Evolutionary conservation across 78 protist genomes (phyloP).

Genomic region (Isochrysis galbana): DNA sequence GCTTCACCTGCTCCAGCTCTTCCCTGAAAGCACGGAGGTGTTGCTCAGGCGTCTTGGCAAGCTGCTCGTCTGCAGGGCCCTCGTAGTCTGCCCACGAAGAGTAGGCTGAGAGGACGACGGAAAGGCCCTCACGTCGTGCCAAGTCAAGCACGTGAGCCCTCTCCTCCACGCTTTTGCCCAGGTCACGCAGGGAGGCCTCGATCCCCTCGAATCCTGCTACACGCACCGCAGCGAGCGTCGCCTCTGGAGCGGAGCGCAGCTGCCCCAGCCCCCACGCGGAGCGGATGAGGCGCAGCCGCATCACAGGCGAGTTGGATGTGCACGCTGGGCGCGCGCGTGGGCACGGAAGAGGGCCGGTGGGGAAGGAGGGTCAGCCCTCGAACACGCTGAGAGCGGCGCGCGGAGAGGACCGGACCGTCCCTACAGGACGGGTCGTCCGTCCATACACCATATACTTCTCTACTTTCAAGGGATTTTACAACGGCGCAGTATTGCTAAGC

Average conservation of each 20-base stretch:
- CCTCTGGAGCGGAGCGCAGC: neutral
- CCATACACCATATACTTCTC: no score
- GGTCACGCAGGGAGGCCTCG: constrained; percentile 5
- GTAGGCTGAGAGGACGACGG: neutral
- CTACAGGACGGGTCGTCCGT: no score
- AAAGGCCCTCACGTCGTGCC: neutral
- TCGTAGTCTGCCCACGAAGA: neutral
- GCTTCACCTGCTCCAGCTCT: neutral
- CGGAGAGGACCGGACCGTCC: no score
- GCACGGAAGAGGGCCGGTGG: no score
- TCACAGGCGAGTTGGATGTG: no score
- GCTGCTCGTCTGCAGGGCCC: neutral
- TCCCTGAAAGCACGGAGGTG: no score
- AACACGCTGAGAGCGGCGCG: no score
- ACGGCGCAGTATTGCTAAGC: no score
- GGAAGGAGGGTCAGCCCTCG: no score
- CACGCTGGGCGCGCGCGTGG: no score
- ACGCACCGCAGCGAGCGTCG: neutral
- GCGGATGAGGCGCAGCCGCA: neutral
- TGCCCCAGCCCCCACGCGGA: constrained; percentile 1
- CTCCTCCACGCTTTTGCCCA: neutral
- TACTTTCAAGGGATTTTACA: no score
- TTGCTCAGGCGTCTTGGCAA: neutral
- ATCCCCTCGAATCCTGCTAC: neutral
- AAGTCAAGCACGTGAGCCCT: neutral